Base-by-base conservation (phyloP, 257 asterid genomes). In the Penstemon eatonii region DNA sequence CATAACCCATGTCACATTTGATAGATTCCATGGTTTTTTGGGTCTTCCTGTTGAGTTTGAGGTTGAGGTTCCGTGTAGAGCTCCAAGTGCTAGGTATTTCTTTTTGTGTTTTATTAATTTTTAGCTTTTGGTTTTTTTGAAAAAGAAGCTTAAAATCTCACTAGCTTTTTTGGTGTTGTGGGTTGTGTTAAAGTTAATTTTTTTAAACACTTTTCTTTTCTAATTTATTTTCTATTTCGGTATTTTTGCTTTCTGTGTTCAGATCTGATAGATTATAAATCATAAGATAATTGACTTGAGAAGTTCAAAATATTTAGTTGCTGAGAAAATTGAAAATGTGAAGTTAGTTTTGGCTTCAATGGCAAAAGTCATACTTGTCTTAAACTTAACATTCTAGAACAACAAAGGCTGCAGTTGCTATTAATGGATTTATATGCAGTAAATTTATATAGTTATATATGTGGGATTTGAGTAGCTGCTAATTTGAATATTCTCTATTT, bases 21-120 rank as follows among this genome's bases (percentile, higher is more conserved):
- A 94, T 69, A 85, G 97, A 4, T 94, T 90, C 77, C 90, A 91
- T 49, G 99, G 99, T 0, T 94, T 94, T 77, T 69, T 94, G 75
- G 99, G 97, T 15, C 92, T 94, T 51, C 99, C 99, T 1, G 87
- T 87, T 19, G 99, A 94, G 86, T 89, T 94, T 53, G 84, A 87
- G 75, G 91, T 91, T 8, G 96, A 94, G 76, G 83, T 94, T 70
- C 96, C 99, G 1, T 78, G 85, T 56, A 67, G 89, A 79, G 96
- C 84, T 56, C 99, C 99, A 13, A 94, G 99, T 76, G 99, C 99
- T 60, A 94, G 99, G 99, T 94, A 73, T 62, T 65, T 38, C 44
- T 5, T 25, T 12, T 42, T 9, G 8, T 53, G 63, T 39, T 50
- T 43, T 66, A 39, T 13, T 5, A 5, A 15, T 9, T 33, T 64